Evolutionary conservation across 805 yeast genomes (phyloP), one percentile per base, ranked within the genome.

Genomic region (Lachancea kluyveri): DNA sequence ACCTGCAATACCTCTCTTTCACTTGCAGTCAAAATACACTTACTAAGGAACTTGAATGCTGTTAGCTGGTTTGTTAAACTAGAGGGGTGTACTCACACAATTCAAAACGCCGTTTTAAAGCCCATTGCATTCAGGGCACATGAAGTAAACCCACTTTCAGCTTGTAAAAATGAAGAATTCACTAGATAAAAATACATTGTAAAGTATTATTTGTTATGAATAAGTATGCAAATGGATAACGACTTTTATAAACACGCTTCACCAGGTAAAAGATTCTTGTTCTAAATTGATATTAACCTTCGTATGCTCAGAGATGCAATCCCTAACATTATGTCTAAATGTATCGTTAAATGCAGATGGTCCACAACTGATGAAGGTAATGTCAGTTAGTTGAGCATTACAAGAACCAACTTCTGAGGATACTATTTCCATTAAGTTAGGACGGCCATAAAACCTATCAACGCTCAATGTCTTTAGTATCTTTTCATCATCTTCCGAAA

Each of bases 351-450:
- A 68, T 4, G 52, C 32, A 20, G 74, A 68, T 28, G 78, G 81
- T 5, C 86, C 87, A 60, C 87, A 79, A 10, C 72, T 61, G 23
- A 77, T 59, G 24, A 79, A 65, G 0, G 72, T 71, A n/a, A 68
- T 50, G 3, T 77, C 59, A 0, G 75, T 70, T 1, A 40, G 24
- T 1, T 69, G 54, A 14, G 57, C 56, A 6, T 54, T 31, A n/a
- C 62, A 45, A 4, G 19, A 13, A 10, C 31, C 20, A 5, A 69
- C 50, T 27, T 63, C 68, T 1, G 55, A 36, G 3, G 41, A 35
- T 0, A 77, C 60, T 3, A 74, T 36, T 3, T 47, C 45, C 1
- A 54, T 54, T 24, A 77, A 37, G 30, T 60, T 48, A 1, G 85
- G 83, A 42, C 81, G 60, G 4, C 61, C 61, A n/a, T 56, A 52